Conservation (phyloP, 768 basidiomycete genomes). For the Porpolomopsis calyptriformis region DNA sequence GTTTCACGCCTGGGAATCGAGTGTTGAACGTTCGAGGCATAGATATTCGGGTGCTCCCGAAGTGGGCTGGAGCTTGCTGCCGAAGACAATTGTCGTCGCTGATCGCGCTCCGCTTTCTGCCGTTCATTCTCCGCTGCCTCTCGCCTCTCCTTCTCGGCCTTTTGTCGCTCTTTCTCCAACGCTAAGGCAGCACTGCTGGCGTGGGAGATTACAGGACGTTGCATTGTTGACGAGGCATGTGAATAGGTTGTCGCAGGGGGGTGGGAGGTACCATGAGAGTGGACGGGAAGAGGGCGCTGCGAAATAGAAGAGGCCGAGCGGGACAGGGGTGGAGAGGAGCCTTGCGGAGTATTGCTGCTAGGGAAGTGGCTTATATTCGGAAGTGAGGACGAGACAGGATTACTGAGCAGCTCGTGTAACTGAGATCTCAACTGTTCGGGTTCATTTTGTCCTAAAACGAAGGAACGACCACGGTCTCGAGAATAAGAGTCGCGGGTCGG, state of each 20-base stretch:
- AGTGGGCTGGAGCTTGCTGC: slow-evolving; percentile 2
- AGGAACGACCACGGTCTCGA: slow-evolving; percentile 15
- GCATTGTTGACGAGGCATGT: slow-evolving; percentile 11
- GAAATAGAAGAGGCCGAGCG: slow-evolving; percentile 17
- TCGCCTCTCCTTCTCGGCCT: slow-evolving; percentile 24
- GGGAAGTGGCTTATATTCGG: slow-evolving; percentile 28
- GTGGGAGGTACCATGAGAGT: slow-evolving; percentile 9
- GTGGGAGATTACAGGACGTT: slow-evolving; percentile 28
- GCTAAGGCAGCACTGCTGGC: slow-evolving; percentile 47
- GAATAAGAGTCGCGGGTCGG: slow-evolving; percentile 9
- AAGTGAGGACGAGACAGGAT: slow-evolving; percentile 31
- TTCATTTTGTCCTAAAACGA: slow-evolving; percentile 15
- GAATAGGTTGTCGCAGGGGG: slow-evolving; percentile 6
- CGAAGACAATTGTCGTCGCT: slow-evolving; percentile 7
- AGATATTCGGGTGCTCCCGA: slow-evolving; percentile 8
- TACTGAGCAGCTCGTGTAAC: slow-evolving; percentile 38
- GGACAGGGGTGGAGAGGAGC: slow-evolving; percentile 9
- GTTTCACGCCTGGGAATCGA: slow-evolving; percentile 2
- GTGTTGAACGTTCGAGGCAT: neutral
- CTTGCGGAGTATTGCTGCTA: slow-evolving; percentile 7
- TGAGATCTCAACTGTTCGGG: slow-evolving; percentile 27
- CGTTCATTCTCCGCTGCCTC: slow-evolving; percentile 24
- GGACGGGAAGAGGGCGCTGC: slow-evolving; percentile 13
- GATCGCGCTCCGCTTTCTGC: slow-evolving; percentile 18
- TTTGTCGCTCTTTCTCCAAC: slow-evolving; percentile 30